Base-by-base conservation (phyloP, 805 yeast genomes). In the Lachancea quebecensis region DNA sequence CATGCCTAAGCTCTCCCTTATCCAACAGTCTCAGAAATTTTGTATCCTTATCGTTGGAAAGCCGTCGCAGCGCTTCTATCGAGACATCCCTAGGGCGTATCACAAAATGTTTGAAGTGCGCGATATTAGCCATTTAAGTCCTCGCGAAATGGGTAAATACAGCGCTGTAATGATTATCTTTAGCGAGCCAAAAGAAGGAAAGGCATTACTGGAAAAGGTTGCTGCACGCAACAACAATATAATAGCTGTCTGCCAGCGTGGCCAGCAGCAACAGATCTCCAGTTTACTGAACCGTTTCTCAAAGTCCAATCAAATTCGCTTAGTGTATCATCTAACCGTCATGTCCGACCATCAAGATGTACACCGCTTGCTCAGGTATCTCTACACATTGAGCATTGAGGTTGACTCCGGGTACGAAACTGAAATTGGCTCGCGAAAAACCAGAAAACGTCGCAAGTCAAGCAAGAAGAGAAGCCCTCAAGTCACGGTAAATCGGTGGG, bases 1-100 rank as follows among this genome's bases (percentile, higher is more conserved):
- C 10, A 63, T 63, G 66, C 66, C 66, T 11, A 62, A 54, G 44
- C 39, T 62, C 17, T 58, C 66, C 1, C 35, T 56, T 12, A 45
- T 52, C 9, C 53, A 54, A 32, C 51, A 45, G 39, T 37, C 41
- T 35, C 56, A 52, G 50, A 52, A 47, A 41, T 56, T 55, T 34
- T 50, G 53, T 38, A 52, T 55, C 21, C 42, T 59, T 10, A 51
- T 60, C 18, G 46, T 60, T n/a, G 65, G 65, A 6, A 56, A 57
- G 44, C 50, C 57, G 4, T 60, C 59, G 4, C 40, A 41, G 36
- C 50, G 52, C 17, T 60, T 60, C 36, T 60, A 53, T 40, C 50
- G 52, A 21, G 44, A 51, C 8, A 47, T 59, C 4, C 62, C 66
- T n/a, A 45, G 44, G n/a, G 39, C 47, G 32, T 56, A 55, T 35